A percentile compares a stretch with the other conserved stretches of the same genome.
These are phyloP conservation scores for Crithidia bombi DNA, from an alignment of 208 protist species.

Conservation along the genomic window DNA sequence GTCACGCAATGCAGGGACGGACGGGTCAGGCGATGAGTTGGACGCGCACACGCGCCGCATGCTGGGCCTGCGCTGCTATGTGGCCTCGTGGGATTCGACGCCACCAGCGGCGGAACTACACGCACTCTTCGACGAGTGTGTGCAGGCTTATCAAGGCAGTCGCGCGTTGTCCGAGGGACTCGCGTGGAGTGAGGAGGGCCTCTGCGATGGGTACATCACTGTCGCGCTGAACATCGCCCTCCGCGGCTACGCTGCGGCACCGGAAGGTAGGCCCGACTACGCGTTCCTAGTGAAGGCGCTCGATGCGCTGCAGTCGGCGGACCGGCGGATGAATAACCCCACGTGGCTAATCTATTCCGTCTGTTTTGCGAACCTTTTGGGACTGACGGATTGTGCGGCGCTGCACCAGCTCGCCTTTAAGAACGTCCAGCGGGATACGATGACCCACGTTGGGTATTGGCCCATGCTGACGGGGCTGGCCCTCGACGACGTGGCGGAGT, in stretches of 20 bases:
- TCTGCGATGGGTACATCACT: conserved; percentile 86
- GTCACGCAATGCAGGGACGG: conserved; percentile 30
- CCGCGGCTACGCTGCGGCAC: conserved; percentile 49
- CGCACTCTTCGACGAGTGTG: conserved; percentile 51
- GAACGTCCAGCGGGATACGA: conserved; percentile 89
- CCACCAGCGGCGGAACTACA: conserved; percentile 40
- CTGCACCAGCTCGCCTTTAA: conserved; percentile 82
- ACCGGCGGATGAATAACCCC: conserved; percentile 81
- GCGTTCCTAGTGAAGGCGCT: conserved; percentile 57
- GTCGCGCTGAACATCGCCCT: conserved; percentile 73
- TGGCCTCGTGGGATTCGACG: conserved; percentile 62
- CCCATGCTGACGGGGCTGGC: conserved; percentile 64
- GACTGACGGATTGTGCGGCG: conserved; percentile 65
- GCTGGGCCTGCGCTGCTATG: conserved; percentile 74
- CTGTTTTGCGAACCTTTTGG: conserved; percentile 70
- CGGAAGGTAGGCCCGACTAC: conserved; percentile 26
- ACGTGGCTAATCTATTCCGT: conserved; percentile 77
- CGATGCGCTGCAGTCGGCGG: conserved; percentile 50
- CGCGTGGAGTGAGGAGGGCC: conserved; percentile 85
- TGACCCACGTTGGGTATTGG: conserved; percentile 89
- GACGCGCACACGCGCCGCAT: conserved; percentile 61
- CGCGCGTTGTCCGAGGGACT: conserved; percentile 59
- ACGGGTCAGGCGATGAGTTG: conserved; percentile 9
- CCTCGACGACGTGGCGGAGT: conserved; percentile 57
- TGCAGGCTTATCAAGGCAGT: conserved; percentile 48